Evolutionary conservation across 1,139 yeast species (phyloP), one percentile per base, ranked within the genome.

Genomic region (Candida gigantensis): DNA sequence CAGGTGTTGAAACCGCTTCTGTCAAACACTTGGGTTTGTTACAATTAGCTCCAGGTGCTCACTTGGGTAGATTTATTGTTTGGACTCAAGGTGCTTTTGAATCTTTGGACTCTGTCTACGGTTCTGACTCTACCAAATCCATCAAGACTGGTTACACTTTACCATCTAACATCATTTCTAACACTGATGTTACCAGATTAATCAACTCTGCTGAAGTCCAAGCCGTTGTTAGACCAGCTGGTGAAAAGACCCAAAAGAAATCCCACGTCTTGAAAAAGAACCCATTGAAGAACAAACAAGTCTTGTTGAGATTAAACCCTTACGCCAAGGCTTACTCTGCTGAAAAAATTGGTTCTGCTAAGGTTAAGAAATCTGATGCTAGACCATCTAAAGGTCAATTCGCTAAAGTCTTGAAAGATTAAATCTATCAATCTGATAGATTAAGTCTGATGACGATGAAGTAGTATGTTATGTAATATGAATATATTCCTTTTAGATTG

Each of bases 31-130:
- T 92, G 68, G 94, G 94, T 78, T 81, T 94, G 66, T 86, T 94
- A 72, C 97, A 92, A 81, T 86, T 92, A 68, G 99, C 99, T 60
- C 99, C 99, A 74, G 99, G 99, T 85, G 95, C 97, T 68, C 98
- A 92, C 83, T 81, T 92, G 65, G 98, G 98, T 79, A 90, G 98
- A 83, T 92, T 92, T 68, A 85, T 94, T 68, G 87, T 92, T 88
- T 92, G 98, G 98, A 90, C 98, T 66, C 96, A 89, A 79, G 78
- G 89, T 70, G 99, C 99, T 67, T 88, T 92, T 73, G 86, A 90
- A 69, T 84, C 92, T 64, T 84, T 92, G 68, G 99, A 92, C 80
- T 78, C 92, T 56, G 86, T 94, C 79, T 92, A 94, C 94, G 96
- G 96, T 70, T 81, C 96, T 55, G 95, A 84, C 67, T 70, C 90